Percentiles rank a stretch among this genome's conserved stretches.
phyloP scores from a whole-genome alignment of 2,329 filamentous ascomycete genomes.

The Monilinia laxa region DNA sequence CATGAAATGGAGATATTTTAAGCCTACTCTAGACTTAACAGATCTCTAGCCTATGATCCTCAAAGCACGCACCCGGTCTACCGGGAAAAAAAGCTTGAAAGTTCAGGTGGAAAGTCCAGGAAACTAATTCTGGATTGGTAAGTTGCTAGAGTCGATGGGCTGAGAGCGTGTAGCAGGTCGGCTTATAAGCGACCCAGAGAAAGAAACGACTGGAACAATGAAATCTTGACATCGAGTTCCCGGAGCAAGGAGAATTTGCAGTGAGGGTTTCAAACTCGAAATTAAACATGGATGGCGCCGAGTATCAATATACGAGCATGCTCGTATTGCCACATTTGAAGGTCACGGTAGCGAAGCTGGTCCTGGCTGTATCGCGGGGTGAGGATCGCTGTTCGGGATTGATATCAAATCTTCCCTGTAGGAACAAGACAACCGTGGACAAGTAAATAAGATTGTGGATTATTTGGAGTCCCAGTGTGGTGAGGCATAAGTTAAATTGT shows the following conservation, averaged over 20 bases:
- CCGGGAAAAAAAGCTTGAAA: not conserved
- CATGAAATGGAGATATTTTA: not conserved
- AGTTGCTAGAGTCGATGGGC: not conserved
- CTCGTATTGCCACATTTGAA: not conserved
- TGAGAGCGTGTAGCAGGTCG: not conserved
- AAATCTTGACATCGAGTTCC: not conserved
- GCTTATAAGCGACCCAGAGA: not conserved
- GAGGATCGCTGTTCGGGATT: conserved; percentile 11
- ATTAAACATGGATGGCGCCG: not conserved
- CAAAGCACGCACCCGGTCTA: not conserved
- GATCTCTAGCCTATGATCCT: not conserved
- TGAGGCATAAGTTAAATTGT: too few relatives aligned
- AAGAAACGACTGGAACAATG: not conserved
- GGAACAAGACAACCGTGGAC: not conserved
- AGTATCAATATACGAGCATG: not conserved
- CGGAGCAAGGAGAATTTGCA: not conserved
- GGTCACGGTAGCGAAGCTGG: conserved; percentile 4
- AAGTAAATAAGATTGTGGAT: not conserved
- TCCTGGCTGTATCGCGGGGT: conserved; percentile 13
- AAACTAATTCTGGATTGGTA: not conserved
- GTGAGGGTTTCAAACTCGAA: not conserved
- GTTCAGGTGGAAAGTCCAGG: not conserved
- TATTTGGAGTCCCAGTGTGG: not conserved
- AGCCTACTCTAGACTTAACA: not conserved
- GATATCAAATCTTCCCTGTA: not conserved